These are phyloP conservation scores for Dictyostelium brefeldianum DNA, from an alignment of 78 protist genomes.

Conservation along the genomic window DNA sequence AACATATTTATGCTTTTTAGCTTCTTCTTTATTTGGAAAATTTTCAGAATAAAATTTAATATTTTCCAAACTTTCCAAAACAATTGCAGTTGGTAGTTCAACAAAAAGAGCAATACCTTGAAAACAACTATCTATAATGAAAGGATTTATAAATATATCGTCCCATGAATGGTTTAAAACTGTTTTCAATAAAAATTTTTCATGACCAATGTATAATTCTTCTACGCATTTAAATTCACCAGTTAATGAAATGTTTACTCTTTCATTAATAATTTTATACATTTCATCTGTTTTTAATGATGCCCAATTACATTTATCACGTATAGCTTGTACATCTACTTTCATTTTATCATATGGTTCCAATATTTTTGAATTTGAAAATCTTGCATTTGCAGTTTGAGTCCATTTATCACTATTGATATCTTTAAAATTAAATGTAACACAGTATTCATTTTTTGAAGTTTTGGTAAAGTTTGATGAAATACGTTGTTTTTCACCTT, in stretches of 20 bases:
- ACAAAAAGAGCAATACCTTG: slow-evolving; percentile 14
- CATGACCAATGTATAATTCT: neutral
- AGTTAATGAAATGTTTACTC: neutral
- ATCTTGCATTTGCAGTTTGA: neutral
- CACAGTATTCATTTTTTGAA: slow-evolving; percentile 25
- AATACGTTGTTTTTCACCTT: neutral
- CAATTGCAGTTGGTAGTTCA: neutral
- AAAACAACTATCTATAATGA: slow-evolving; percentile 10
- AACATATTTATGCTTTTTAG: neutral
- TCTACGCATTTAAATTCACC: neutral
- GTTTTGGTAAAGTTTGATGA: neutral
- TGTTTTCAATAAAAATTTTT: neutral
- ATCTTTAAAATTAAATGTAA: neutral
- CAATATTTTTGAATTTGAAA: neutral
- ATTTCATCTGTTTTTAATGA: neutral
- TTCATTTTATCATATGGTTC: neutral
- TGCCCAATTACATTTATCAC: slow-evolving; percentile 18
- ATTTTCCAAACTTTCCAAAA: slow-evolving; percentile 35
- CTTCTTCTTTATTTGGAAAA: neutral
- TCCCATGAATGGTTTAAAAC: no score
- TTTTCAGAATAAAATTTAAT: slow-evolving; percentile 13
- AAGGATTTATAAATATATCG: slow-evolving; percentile 19
- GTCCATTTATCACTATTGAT: neutral
- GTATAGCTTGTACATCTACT: neutral
- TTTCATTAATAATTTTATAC: neutral